These are phyloP conservation scores for Primulina tabacum DNA, from an alignment of 257 asterid species.

Conservation along the genomic window DNA sequence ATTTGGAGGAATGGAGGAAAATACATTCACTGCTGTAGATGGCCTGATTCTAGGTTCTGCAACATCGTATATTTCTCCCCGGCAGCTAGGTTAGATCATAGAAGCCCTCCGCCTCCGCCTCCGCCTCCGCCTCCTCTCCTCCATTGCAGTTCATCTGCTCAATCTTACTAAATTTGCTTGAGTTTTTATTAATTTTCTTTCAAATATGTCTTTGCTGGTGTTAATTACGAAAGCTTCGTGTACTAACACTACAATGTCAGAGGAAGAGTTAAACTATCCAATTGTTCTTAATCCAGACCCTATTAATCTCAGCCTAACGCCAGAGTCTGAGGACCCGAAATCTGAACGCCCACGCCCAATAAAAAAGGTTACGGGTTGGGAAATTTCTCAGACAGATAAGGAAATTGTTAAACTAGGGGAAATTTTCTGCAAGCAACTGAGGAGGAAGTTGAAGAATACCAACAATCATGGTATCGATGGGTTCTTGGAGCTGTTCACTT, in stretches of 20 bases:
- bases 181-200: not conserved
- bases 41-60: not conserved
- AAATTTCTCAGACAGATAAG: slow-evolving; percentile 42
- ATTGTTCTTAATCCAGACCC: slow-evolving; percentile 58
- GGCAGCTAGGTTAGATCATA: not conserved
- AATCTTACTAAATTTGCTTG: not conserved
- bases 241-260: slow-evolving; percentile 21
- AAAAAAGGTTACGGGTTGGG: slow-evolving; percentile 51
- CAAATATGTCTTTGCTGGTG: slow-evolving; percentile 63
- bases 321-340: slow-evolving; percentile 33
- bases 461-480: slow-evolving; percentile 41
- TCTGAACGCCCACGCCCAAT: slow-evolving; percentile 31
- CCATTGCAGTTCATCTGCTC: not conserved
- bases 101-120: not conserved
- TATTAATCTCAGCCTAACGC: slow-evolving; percentile 40
- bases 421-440: slow-evolving; percentile 39
- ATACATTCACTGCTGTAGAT: no score
- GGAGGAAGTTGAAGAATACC: slow-evolving; percentile 44
- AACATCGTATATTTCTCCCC: not conserved
- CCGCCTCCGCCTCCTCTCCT: not conserved
- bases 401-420: slow-evolving; percentile 46
- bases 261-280: slow-evolving; percentile 41
- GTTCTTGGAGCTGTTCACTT: slow-evolving; percentile 40
- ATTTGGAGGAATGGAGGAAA: no score
- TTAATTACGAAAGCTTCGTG: slow-evolving; percentile 60